Evolutionary conservation across 78 protist species (phyloP).

Genomic region (Dictyostelium purpureum): DNA sequence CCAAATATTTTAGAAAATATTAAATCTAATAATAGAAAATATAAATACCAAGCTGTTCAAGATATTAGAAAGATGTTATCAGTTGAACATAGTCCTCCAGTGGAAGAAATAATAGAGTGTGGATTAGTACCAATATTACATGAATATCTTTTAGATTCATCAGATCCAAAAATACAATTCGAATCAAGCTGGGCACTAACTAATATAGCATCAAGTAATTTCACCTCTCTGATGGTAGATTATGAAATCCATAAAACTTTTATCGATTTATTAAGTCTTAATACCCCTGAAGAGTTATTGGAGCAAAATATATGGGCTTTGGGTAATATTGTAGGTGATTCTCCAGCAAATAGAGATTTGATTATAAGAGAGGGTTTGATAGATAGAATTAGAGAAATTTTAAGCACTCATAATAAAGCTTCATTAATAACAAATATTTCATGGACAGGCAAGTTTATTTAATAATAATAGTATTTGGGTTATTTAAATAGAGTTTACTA

Average conservation of each 20-base stretch:
- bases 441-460: too few relatives aligned
- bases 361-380: neutral
- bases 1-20: neutral
- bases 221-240: neutral
- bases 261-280: neutral
- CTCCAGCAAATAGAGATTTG: neutral
- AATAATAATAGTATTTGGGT: too few relatives aligned
- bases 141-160: neutral
- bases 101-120: neutral
- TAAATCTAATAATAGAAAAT: neutral
- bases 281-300: neutral
- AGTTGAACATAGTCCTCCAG: neutral
- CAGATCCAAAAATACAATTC: neutral
- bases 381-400: neutral
- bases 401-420: neutral
- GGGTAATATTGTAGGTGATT: conserved; percentile 9
- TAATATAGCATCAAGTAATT: neutral
- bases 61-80: neutral
- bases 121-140: conserved; percentile 30
- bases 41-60: neutral
- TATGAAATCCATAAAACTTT: neutral
- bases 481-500: too few relatives aligned
- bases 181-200: conserved; percentile 16
- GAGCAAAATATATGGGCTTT: conserved; percentile 15
- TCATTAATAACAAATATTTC: conserved; percentile 1